Conservation (phyloP, 2,329 filamentous ascomycete species). For the Colletotrichum liaoningense region DNA sequence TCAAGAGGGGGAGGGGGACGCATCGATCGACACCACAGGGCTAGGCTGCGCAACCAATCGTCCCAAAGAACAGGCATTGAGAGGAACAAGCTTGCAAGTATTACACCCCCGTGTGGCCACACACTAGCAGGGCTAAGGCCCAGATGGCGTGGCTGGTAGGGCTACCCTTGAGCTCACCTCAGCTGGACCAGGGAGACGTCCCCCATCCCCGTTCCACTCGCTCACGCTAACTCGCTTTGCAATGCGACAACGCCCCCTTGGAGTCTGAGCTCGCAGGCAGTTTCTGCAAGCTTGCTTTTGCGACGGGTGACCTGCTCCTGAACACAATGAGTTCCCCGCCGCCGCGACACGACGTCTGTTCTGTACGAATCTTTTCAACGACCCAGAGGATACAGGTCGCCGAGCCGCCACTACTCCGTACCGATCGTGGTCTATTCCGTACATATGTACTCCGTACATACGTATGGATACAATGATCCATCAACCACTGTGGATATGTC, state of each 20-base stretch:
- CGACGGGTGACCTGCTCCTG: constrained; percentile 30
- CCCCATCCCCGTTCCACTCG: constrained; percentile 42
- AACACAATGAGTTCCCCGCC: constrained; percentile 40
- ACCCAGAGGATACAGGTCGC: neutral
- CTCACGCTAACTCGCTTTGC: constrained; percentile 46
- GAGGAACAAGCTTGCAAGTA: constrained; percentile 43
- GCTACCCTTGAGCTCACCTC: constrained; percentile 41
- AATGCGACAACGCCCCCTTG: constrained; percentile 31
- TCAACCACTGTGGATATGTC: constrained; percentile 25
- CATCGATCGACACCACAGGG: constrained; percentile 36
- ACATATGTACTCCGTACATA: too few relatives aligned
- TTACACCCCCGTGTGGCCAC: constrained; percentile 14
- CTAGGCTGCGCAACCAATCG: constrained; percentile 42
- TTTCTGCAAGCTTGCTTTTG: constrained; percentile 17
- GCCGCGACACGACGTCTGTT: constrained; percentile 41
- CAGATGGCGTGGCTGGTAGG: constrained; percentile 43
- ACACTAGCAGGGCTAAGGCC: constrained; percentile 39
- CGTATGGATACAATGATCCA: neutral
- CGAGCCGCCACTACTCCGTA: constrained; percentile 13
- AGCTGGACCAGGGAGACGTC: constrained; percentile 46
- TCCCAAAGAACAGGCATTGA: constrained; percentile 37
- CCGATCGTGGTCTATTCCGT: constrained; percentile 1
- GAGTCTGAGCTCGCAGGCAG: neutral
- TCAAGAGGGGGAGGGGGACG: constrained; percentile 14
- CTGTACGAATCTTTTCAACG: constrained; percentile 10